These are phyloP conservation scores for Trichoderma sp. DNA, from an alignment of 2,329 filamentous ascomycete genomes.

Conservation along the genomic window DNA sequence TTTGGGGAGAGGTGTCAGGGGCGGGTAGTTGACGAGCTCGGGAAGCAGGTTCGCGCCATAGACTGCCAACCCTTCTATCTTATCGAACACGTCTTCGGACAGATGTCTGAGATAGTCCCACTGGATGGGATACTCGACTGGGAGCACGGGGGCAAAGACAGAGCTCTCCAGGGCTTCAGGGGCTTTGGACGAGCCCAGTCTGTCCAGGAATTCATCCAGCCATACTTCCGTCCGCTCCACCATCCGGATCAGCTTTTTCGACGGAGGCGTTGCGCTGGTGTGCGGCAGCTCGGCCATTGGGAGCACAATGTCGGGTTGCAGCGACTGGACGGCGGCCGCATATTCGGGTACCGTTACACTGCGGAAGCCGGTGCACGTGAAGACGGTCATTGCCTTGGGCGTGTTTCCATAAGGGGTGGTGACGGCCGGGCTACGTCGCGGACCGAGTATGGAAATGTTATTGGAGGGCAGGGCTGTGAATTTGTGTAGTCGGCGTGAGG, in stretches of 20 bases:
- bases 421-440: conserved; percentile 77
- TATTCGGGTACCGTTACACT: conserved; percentile 71
- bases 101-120: conserved; percentile 78
- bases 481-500: conserved; percentile 64
- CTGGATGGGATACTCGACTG: conserved; percentile 74
- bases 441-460: conserved; percentile 70
- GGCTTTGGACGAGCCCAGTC: conserved; percentile 35
- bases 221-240: conserved; percentile 82
- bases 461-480: conserved; percentile 74
- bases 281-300: conserved; percentile 71
- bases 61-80: conserved; percentile 71
- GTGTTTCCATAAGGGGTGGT: conserved; percentile 70
- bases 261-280: conserved; percentile 55
- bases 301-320: conserved; percentile 80
- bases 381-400: conserved; percentile 70
- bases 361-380: conserved; percentile 85
- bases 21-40: conserved; percentile 59
- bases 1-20: conserved; percentile 66
- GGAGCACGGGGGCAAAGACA: conserved; percentile 70
- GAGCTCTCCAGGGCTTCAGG: conserved; percentile 41
- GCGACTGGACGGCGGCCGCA: conserved; percentile 60
- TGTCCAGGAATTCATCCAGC: conserved; percentile 67
- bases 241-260: conserved; percentile 80
- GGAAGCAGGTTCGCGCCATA: conserved; percentile 73
- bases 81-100: conserved; percentile 59